Evolutionary conservation across 2,329 filamentous ascomycete genomes (phyloP), one percentile per base, ranked within the genome.

Genomic region (Didymella sp.): DNA sequence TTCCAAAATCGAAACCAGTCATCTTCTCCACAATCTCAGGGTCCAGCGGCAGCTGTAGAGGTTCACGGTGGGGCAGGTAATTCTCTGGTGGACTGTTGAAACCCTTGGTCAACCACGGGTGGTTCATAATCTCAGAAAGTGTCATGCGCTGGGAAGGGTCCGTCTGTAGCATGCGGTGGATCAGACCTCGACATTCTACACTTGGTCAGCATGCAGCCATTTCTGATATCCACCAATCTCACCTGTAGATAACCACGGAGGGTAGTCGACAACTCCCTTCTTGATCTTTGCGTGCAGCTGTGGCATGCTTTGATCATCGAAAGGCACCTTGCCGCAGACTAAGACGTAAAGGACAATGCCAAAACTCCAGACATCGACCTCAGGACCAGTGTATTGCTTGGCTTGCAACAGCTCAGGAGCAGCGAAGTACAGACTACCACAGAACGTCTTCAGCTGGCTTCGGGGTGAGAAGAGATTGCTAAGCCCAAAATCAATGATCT

Each of bases 281-380:
- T 99, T 99, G 78, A 99, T 99, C 80, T 99, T 99, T 56, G 94
- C 93, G 78, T 99, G 95, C 45, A 99, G 82, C 62, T 96, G 93
- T 31, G 94, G 95, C 92, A 99, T 99, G 79, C 93, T 97, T 79
- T 99, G 95, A 73, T 99, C 95, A 74, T 99, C 95, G 71, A 99
- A 99, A 0, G 95, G 95, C 3, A 99, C 95, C 77, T 98, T 98
- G 49, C 95, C 95, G 73, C 95, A 98, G 4, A 98, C 95, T 60
- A 99, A 79, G 56, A 99, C 95, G 70, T 98, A 99, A 13, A 99
- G 84, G 12, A 99, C 95, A 67, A 99, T 97, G 21, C 95, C 95
- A 77, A 98, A 98, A 79, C 95, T 98, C 95, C 95, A 99, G 1
- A 98, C 86, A 72, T 99, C 95, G 25, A 99, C 95, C 74, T 99